phyloP scores from a whole-genome alignment of 257 asterid genomes.

The Parsonsia alboflavescens region DNA sequence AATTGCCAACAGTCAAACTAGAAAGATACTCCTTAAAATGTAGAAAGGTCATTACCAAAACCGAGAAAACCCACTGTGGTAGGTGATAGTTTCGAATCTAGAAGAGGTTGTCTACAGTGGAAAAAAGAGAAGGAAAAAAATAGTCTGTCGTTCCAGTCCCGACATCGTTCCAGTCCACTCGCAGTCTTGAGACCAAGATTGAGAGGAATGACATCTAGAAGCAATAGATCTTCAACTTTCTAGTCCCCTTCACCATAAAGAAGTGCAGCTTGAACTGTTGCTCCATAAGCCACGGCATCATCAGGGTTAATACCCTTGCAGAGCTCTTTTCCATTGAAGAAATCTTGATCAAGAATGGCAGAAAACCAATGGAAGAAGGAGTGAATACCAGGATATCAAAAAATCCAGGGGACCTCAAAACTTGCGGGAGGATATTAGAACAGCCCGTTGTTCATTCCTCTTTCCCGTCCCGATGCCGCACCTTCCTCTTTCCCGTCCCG shows the following conservation, averaged over 20 bases:
- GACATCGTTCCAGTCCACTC: too few species aligned
- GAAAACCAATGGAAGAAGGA: too few species aligned
- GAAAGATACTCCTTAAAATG: neutral
- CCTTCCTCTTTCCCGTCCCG: too few species aligned
- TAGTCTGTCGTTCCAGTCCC: too few species aligned
- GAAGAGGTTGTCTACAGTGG: neutral
- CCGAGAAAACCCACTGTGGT: neutral
- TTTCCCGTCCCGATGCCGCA: too few species aligned
- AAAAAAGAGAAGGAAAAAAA: too few species aligned
- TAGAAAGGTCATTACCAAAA: neutral
- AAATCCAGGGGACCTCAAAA: too few species aligned
- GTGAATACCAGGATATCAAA: too few species aligned
- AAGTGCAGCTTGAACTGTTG: constrained; percentile 57
- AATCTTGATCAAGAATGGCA: constrained; percentile 50
- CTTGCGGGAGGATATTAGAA: too few species aligned
- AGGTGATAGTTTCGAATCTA: neutral
- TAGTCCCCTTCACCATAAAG: constrained; percentile 43
- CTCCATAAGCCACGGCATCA: constrained; percentile 59
- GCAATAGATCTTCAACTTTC: constrained; percentile 48
- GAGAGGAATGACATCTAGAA: constrained; percentile 49
- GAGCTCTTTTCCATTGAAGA: constrained; percentile 54
- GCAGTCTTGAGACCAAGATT: constrained; percentile 52
- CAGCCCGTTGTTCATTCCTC: too few species aligned
- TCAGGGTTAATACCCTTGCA: constrained; percentile 62
- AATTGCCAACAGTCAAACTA: neutral